Percentiles rank a stretch among this genome's conserved stretches.
phyloP scores from a whole-genome alignment of 129 eudicot species.

The Centella asiatica region DNA sequence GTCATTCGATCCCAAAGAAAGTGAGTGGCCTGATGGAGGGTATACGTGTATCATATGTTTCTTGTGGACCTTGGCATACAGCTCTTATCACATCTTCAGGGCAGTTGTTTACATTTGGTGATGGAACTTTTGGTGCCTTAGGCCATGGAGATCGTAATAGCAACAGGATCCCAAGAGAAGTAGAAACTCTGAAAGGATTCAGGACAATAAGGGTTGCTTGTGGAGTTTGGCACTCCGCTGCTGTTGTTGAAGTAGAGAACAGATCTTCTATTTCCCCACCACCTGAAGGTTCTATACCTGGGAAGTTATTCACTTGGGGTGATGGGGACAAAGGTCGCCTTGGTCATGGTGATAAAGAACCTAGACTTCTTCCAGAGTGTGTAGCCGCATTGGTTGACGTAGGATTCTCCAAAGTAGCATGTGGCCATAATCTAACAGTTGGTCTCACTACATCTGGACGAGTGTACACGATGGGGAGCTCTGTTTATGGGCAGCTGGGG shows the following conservation, averaged over 20 bases:
- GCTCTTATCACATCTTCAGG: conserved; percentile 70
- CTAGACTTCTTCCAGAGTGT: conserved; percentile 51
- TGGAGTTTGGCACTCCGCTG: conserved; percentile 97
- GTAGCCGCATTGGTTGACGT: conserved; percentile 45
- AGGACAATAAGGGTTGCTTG: conserved; percentile 68
- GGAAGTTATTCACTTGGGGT: conserved; percentile 91
- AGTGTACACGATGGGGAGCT: conserved; percentile 81
- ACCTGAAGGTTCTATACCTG: conserved; percentile 28
- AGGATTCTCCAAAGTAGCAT: conserved; percentile 62
- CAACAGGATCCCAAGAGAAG: conserved; percentile 54
- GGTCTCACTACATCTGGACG: conserved; percentile 61
- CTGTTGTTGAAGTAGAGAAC: conserved; percentile 54
- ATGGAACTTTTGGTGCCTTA: conserved; percentile 83
- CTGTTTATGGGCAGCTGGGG: conserved; percentile 62
- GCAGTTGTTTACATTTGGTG: conserved; percentile 78
- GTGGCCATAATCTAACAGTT: conserved; percentile 64
- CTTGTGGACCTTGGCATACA: conserved; percentile 99
- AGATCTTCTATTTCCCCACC: conserved; percentile 31
- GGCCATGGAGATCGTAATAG: conserved; percentile 70
- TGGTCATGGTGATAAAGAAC: conserved; percentile 72
- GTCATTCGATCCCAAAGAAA: conserved; percentile 81
- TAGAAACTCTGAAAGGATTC: conserved; percentile 57
- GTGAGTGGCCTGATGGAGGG: conserved; percentile 72
- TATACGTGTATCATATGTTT: conserved; percentile 47
- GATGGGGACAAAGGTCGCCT: conserved; percentile 82